A percentile compares a stretch with the other conserved stretches of the same genome.
phyloP scores from a whole-genome alignment of 2,329 filamentous ascomycete species.

The Hyphodiscus sp. region DNA sequence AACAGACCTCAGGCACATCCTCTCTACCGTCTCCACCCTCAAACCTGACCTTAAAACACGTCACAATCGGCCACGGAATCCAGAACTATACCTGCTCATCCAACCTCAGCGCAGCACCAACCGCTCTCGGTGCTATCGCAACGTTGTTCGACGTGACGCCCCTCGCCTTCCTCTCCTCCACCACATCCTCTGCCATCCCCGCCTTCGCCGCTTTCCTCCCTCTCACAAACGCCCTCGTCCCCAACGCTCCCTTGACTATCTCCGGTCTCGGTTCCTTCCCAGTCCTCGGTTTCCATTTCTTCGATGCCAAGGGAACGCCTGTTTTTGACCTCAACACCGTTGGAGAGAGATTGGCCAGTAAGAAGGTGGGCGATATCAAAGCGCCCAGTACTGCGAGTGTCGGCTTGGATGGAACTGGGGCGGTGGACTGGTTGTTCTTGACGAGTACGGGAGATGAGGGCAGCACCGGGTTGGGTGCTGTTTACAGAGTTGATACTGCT shows the following conservation, averaged over 20 bases:
- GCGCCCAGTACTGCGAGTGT: conserved; percentile 37
- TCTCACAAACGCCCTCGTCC: conserved; percentile 51
- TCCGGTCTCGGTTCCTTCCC: background rate
- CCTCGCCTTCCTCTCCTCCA: conserved; percentile 42
- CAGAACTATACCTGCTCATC: conserved; percentile 29
- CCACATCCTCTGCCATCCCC: conserved; percentile 59
- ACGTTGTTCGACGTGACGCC: conserved; percentile 83
- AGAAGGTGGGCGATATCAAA: conserved; percentile 42
- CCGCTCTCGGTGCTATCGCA: conserved; percentile 65
- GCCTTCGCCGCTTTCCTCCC: conserved; percentile 33
- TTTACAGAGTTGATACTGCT: conserved; percentile 76
- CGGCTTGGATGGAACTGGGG: conserved; percentile 55
- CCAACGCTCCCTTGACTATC: conserved; percentile 25
- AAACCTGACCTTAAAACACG: background rate
- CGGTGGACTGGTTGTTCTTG: conserved; percentile 75
- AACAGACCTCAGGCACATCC: background rate
- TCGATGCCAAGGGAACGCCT: conserved; percentile 60
- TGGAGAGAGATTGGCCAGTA: conserved; percentile 14
- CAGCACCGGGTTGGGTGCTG: conserved; percentile 59
- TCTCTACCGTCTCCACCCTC: background rate
- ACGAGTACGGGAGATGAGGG: conserved; percentile 36
- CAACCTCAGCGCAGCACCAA: conserved; percentile 54
- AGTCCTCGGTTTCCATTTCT: conserved; percentile 64
- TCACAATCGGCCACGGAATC: conserved; percentile 3
- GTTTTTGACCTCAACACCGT: conserved; percentile 70